Base-by-base conservation (phyloP, 2,329 filamentous ascomycete genomes). In the Immersiporthe knoxdaviesiana region DNA sequence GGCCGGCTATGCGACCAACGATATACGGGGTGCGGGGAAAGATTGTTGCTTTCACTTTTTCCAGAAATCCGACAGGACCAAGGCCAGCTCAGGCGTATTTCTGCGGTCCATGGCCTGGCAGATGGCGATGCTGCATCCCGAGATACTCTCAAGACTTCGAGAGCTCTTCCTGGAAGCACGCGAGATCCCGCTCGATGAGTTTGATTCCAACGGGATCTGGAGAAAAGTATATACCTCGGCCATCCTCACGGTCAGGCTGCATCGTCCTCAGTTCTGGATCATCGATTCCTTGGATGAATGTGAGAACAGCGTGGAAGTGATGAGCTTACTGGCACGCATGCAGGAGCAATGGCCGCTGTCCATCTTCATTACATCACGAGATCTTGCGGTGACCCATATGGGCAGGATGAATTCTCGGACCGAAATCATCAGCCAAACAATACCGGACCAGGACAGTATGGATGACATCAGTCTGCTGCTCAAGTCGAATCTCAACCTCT, bases 261-360 rank as follows among this genome's bases (percentile, higher is more conserved):
- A 67, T 18, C 67, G 41, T 16, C 72, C 73, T 0, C 76, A 79
- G 37, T 76, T 75, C 63, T 79, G 76, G 76, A 71, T 79, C 3
- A 75, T 79, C 30, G 78, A 79, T 54, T 75, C 75, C 0, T 47
- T 79, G 18, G 78, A 79, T 47, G 78, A 79, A 47, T 77, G 76
- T 66, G 73, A 69, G 35, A 66, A 58, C 6, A 65, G 69, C 1
- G 5, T 65, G 0, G 75, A 77, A 1, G 64, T 78, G 14, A 68
- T 77, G 12, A 59, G 24, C 10, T 75, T 77, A n/a, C 64, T 79
- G 1, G 47, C 67, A 1, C 72, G 72, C 14, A 65, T 71, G 3
- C 73, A 74, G 24, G 74, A 76, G 39, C 44, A 67, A 1, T 76
- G 75, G 72, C 76, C 74, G 0, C 27, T 79, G 1, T 74, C 72